Evolutionary conservation across 805 yeast species (phyloP).

Genomic region (Ogataea saltuana): DNA sequence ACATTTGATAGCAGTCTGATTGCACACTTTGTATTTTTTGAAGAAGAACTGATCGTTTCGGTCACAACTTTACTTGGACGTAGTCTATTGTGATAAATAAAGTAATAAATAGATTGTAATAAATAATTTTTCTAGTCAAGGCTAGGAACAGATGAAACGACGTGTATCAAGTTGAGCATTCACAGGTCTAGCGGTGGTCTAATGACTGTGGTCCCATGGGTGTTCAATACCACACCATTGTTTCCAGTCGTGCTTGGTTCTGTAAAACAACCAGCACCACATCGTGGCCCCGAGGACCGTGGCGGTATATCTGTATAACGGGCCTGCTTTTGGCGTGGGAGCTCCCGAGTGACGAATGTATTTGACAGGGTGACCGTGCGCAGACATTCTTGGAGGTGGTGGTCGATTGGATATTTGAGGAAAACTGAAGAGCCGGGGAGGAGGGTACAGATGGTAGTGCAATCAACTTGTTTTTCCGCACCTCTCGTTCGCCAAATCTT

Average conservation of each 20-base stretch:
- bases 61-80: no score
- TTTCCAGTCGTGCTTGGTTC: slow-evolving; percentile 72
- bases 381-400: slow-evolving; percentile 9
- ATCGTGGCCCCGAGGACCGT: slow-evolving; percentile 77
- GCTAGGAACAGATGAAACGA: no score
- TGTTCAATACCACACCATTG: slow-evolving; percentile 54
- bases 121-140: no score
- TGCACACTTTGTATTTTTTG: no score
- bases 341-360: slow-evolving; percentile 55
- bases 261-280: slow-evolving; percentile 87
- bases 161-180: no score
- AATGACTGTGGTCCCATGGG: slow-evolving; percentile 41
- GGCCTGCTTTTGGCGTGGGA: slow-evolving; percentile 65
- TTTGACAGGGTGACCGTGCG: slow-evolving; percentile 20
- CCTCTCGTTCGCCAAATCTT: no score
- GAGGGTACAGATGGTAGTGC: no score
- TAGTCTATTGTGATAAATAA: slow-evolving; percentile 11
- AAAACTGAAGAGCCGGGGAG: no score
- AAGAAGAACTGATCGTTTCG: no score
- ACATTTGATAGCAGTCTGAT: neutral
- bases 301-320: slow-evolving; percentile 57
- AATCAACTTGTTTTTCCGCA: no score
- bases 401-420: neutral
- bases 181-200: neutral
- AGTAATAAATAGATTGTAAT: neutral